phyloP scores from a whole-genome alignment of 257 asterid genomes.

The Mitragyna speciosa region DNA sequence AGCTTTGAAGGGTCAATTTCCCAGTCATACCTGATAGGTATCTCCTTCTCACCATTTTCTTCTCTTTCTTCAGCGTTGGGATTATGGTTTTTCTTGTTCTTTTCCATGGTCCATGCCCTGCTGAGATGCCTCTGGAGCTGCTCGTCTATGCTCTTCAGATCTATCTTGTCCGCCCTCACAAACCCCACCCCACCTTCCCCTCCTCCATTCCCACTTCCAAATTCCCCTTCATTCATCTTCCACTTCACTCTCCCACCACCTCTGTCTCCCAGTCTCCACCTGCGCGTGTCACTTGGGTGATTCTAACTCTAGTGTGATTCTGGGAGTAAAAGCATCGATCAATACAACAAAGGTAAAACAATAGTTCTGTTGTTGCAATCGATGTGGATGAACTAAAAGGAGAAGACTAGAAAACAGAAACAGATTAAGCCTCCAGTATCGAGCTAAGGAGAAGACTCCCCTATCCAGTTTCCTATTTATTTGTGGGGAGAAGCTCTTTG shows the following conservation, averaged over 20 bases:
- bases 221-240: slow-evolving; percentile 12
- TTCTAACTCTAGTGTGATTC: too few relatives aligned
- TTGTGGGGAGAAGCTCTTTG: too few relatives aligned
- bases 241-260: not conserved
- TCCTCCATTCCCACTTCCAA: slow-evolving; percentile 13
- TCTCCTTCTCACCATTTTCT: slow-evolving; percentile 35
- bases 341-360: not conserved
- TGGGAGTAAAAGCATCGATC: not conserved
- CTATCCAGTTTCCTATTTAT: too few relatives aligned
- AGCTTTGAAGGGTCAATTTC: slow-evolving; percentile 77
- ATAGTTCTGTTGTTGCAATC: not conserved
- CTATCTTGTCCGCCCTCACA: slow-evolving; percentile 76
- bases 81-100: slow-evolving; percentile 30
- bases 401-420: not conserved
- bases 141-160: slow-evolving; percentile 77
- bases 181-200: slow-evolving; percentile 34
- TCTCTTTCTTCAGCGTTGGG: slow-evolving; percentile 7
- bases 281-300: not conserved
- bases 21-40: slow-evolving; percentile 63
- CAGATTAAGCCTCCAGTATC: not conserved
- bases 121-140: slow-evolving; percentile 65
- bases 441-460: not conserved
- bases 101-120: slow-evolving; percentile 55
- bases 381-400: not conserved
- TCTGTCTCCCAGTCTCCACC: too few relatives aligned